A percentile compares a stretch with the other conserved stretches of the same genome.
Conservation (phyloP, 2,329 filamentous ascomycete species). For the Phoma sp. region DNA sequence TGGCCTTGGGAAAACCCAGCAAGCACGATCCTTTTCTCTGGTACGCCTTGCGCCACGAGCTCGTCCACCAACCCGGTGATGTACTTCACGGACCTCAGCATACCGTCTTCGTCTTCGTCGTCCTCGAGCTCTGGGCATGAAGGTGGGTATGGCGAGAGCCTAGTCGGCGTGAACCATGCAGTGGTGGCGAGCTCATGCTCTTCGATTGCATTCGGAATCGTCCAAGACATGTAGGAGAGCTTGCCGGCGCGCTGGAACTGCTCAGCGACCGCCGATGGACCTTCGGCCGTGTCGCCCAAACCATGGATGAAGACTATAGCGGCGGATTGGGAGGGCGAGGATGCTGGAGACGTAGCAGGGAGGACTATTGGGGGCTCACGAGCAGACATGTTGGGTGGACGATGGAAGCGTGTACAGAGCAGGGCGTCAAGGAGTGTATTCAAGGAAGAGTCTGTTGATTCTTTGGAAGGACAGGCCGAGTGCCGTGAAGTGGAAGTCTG, state of each 20-base stretch:
- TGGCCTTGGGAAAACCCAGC: constrained; percentile 59
- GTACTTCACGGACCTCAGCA: constrained; percentile 50
- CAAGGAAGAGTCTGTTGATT: not conserved
- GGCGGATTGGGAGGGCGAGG: constrained; percentile 48
- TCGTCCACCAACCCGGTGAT: constrained; percentile 53
- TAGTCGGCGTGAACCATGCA: constrained; percentile 56
- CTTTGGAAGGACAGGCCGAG: too few species aligned
- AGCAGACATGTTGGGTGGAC: not conserved
- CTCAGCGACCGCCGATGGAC: constrained; percentile 51
- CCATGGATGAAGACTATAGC: constrained; percentile 57
- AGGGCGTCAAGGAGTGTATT: too few species aligned
- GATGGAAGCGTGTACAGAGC: too few species aligned
- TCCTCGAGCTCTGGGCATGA: constrained; percentile 53
- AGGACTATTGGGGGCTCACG: constrained; percentile 47
- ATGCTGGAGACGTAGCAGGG: constrained; percentile 41
- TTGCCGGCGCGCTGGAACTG: constrained; percentile 58
- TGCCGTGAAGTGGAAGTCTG: not conserved
- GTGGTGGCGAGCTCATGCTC: constrained; percentile 55
- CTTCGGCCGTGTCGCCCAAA: constrained; percentile 55
- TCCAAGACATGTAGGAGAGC: constrained; percentile 57
- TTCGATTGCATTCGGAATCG: constrained; percentile 58
- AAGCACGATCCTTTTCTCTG: constrained; percentile 53
- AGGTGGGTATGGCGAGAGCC: constrained; percentile 49
- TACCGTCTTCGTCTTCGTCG: constrained; percentile 55
- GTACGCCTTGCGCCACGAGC: constrained; percentile 50